These are phyloP conservation scores for Monilinia aucupariae DNA, from an alignment of 2,329 filamentous ascomycete species.

Conservation along the genomic window DNA sequence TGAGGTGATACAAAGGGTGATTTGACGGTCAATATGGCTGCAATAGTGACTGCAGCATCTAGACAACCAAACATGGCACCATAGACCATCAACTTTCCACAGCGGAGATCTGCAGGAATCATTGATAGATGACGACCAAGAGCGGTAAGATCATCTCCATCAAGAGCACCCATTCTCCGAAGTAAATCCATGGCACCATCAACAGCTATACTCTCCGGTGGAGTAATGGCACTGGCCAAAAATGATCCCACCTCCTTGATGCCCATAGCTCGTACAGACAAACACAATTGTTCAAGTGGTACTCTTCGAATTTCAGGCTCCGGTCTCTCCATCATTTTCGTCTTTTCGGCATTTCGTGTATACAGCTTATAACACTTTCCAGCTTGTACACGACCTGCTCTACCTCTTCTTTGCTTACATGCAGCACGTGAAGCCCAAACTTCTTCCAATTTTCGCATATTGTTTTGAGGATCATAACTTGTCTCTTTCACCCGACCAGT, in stretches of 20 bases:
- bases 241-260: conserved; percentile 76
- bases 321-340: conserved; percentile 79
- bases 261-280: conserved; percentile 94
- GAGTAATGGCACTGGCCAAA: conserved; percentile 79
- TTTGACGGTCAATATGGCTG: conserved; percentile 83
- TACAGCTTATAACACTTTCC: conserved; percentile 95
- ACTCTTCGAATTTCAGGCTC: conserved; percentile 93
- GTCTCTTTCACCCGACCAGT: conserved; percentile 95
- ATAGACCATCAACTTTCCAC: conserved; percentile 92
- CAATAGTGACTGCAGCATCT: conserved; percentile 81
- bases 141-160: conserved; percentile 80
- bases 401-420: conserved; percentile 87
- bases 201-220: conserved; percentile 78
- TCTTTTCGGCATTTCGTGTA: conserved; percentile 73
- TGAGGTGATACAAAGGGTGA: conserved; percentile 82
- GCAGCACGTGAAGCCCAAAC: conserved; percentile 92
- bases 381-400: conserved; percentile 86
- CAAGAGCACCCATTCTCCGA: conserved; percentile 79
- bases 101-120: conserved; percentile 88
- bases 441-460: conserved; percentile 91
- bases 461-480: conserved; percentile 83
- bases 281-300: conserved; percentile 86
- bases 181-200: conserved; percentile 77
- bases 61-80: conserved; percentile 90
- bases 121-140: conserved; percentile 89